Evolutionary conservation across 495 filamentous ascomycete genomes (phyloP), one percentile per base, ranked within the genome.

Genomic region (Lasiosphaeria ovina): DNA sequence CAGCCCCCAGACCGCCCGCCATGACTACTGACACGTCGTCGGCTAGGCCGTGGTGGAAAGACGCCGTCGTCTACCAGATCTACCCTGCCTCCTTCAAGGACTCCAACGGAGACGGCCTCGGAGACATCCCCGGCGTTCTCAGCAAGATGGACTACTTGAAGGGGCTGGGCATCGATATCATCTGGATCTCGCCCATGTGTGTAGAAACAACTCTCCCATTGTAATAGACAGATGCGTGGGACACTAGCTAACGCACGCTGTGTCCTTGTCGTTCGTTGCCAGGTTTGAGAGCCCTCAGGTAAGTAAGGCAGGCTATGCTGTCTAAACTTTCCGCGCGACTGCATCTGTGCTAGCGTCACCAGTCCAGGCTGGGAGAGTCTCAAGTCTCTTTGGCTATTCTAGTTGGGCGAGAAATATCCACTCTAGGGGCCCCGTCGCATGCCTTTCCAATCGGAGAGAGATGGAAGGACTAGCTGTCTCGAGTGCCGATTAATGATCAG

Each of bases 31-130:
- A 24, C 24, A 44, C 54, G n/a, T 33, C 58, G 3, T 35, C 58
- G 3, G 34, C 54, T 16, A 62, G 36, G 10, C 56, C 61, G 1
- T 72, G 72, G 72, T 79, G 76, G 76, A 79, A 77, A 60, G 70
- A 78, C 54, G 69, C 66, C 6, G 64, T 69, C 8, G 83, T 88
- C 35, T 90, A 90, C 61, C 87, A 90, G 65, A 85, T 90, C 66
- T 90, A 87, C 76, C 87, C 87, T 4, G 81, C 85, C 4, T 85
- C 81, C 3, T 90, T 82, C 75, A 83, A 85, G 45, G 87, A 90
- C 66, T 85, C 83, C 35, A 88, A 89, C 64, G 77, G 80, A 59
- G 86, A 88, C 63, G 87, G 87, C 4, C 72, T 86, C 31, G 87
- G 87, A 11, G 87, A 90, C 62, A 82, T 90, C 49, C 83, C 77